These are phyloP conservation scores for Pythium diclinum DNA, from an alignment of 352 stramenopile genomes.

Conservation along the genomic window DNA sequence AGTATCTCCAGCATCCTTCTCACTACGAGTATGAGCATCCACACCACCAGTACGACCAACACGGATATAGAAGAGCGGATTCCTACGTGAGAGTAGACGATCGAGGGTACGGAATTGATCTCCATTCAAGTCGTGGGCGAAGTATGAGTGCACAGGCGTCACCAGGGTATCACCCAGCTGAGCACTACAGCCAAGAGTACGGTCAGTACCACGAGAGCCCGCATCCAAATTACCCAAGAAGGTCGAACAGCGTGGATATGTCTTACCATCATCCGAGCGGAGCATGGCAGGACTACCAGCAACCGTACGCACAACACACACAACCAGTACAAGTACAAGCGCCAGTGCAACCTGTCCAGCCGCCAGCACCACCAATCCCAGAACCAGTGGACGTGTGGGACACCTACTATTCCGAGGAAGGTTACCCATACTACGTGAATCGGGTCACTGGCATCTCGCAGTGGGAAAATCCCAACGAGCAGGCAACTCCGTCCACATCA, in stretches of 20 bases:
- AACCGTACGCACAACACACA: background rate
- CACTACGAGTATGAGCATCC: conserved; percentile 2
- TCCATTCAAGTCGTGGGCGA: background rate
- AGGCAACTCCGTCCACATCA: background rate
- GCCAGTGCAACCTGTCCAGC: background rate
- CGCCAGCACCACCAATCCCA: background rate
- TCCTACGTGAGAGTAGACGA: conserved; percentile 4
- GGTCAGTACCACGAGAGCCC: conserved; percentile 11
- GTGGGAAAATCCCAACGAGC: conserved; percentile 58
- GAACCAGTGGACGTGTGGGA: conserved; percentile 41
- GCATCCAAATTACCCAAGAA: background rate
- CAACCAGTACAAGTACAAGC: background rate
- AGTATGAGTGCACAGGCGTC: conserved; percentile 15
- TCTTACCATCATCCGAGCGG: background rate
- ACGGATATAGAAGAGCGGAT: background rate
- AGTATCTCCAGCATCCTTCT: conserved; percentile 1
- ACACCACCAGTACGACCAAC: conserved; percentile 6
- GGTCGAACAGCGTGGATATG: conserved; percentile 11
- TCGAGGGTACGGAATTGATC: conserved; percentile 5
- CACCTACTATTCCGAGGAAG: conserved; percentile 65
- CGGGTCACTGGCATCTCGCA: conserved; percentile 60
- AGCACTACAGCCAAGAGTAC: conserved; percentile 1
- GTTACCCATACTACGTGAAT: conserved; percentile 82
- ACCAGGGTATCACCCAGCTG: background rate
- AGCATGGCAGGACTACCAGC: conserved; percentile 14